Evolutionary conservation across 2,329 filamentous ascomycete genomes (phyloP), one percentile per base, ranked within the genome.

Genomic region (Fusarium penzigii): DNA sequence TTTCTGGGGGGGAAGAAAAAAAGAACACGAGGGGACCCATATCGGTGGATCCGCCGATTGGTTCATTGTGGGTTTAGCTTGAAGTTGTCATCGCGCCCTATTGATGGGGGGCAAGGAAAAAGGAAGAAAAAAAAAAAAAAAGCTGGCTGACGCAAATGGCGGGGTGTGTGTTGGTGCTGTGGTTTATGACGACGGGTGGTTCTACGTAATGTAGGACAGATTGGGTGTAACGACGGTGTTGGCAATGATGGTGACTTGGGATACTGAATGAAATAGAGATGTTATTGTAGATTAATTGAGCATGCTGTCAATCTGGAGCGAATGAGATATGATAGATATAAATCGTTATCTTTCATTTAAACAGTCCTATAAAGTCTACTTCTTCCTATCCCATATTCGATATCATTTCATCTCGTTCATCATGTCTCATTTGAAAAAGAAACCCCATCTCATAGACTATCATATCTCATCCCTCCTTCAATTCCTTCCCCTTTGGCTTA

Each of bases 71-170:
- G 34, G 25, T 3, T 17, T 48, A 17, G 51, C 42, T 39, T 39
- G 51, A 52, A 49, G 48, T 59, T 61, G 58, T 61, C 58, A 61
- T 61, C 41, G 17, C 58, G 58, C 58, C 58, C 58, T 61, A 59
- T 56, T 61, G 48, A 57, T 61, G 58, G 58, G 58, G 56, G 55
- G 54, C 55, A 57, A 56, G 47, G 39, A 39, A 16, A 7, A 16
- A 40, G n/a, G n/a, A n/a, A 8, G 10, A 40, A 16, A 11, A 10
- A 16, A 3, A 41, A 11, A 14, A 16, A 16, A 16, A 16, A 39
- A 25, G 20, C 20, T 25, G 20, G 20, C 20, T 25, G 20, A 25
- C 20, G 20, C 20, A 25, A 25, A 25, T 25, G 20, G 20, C 20
- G 20, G 20, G 20, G 20, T n/a, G n/a, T n/a, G 7, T 25, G 20